These are phyloP conservation scores for Diaporthe sp. DNA, from an alignment of 2,329 filamentous ascomycete species.

Conservation along the genomic window DNA sequence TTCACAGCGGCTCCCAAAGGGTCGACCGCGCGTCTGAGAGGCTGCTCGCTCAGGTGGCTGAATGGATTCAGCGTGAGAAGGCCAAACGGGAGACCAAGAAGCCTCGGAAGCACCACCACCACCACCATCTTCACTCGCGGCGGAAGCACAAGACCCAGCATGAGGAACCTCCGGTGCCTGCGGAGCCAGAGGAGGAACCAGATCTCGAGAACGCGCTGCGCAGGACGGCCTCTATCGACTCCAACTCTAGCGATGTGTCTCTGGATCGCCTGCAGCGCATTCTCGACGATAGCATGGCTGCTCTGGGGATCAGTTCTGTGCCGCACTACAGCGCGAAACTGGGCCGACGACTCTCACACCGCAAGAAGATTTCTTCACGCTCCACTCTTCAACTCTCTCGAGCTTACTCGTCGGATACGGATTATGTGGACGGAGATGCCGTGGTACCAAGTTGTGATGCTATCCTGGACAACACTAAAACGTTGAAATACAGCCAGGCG, in stretches of 20 bases:
- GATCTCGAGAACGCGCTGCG: conserved; percentile 41
- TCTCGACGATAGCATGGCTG: conserved; percentile 74
- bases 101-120: conserved; percentile 53
- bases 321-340: conserved; percentile 58
- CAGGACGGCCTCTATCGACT: conserved; percentile 69
- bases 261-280: conserved; percentile 87
- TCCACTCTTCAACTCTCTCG: conserved; percentile 56
- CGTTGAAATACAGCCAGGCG: conserved; percentile 75
- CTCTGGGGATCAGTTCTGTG: conserved; percentile 61
- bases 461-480: conserved; percentile 89
- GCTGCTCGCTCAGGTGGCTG: conserved; percentile 79
- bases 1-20: conserved; percentile 44
- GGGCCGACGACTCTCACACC: conserved; percentile 56
- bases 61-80: conserved; percentile 88
- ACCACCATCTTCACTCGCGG: conserved; percentile 44
- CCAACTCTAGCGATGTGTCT: conserved; percentile 78
- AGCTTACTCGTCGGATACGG: conserved; percentile 82
- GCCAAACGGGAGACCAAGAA: conserved; percentile 71
- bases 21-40: conserved; percentile 60
- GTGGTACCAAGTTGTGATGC: conserved; percentile 89
- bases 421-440: conserved; percentile 83
- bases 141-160: conserved; percentile 56
- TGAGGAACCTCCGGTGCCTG: conserved; percentile 43
- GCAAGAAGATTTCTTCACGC: conserved; percentile 55
- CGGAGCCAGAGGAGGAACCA: conserved; percentile 14